phyloP scores from a whole-genome alignment of 805 yeast species.

The Myxozyma nipponensis region DNA sequence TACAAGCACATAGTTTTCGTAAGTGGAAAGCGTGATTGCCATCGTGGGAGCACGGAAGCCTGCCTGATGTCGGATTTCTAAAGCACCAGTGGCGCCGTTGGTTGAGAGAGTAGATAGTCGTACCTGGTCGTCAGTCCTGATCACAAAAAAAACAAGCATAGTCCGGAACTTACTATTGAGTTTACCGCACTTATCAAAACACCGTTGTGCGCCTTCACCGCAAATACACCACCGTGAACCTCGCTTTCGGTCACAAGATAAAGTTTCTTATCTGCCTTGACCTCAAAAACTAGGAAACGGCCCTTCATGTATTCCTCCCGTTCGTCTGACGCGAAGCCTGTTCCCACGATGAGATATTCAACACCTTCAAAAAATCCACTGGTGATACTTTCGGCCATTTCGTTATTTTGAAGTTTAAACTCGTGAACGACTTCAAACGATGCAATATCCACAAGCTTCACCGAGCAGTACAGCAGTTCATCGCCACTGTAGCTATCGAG shows the following conservation, averaged over 20 bases:
- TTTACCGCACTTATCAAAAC: slow-evolving; percentile 19
- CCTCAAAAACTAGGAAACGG: slow-evolving; percentile 21
- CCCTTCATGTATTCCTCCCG: slow-evolving; percentile 26
- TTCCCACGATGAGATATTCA: slow-evolving; percentile 27
- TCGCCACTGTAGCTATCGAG: slow-evolving; percentile 21
- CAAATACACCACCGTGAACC: slow-evolving; percentile 24
- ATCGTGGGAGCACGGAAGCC: slow-evolving; percentile 25
- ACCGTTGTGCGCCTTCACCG: slow-evolving; percentile 13
- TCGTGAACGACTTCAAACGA: slow-evolving; percentile 18
- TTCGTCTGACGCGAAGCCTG: slow-evolving; percentile 24
- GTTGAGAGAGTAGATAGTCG: slow-evolving; percentile 13
- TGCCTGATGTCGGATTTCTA: slow-evolving; percentile 14
- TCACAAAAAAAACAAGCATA: neutral
- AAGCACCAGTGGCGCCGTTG: slow-evolving; percentile 6
- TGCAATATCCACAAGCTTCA: slow-evolving; percentile 20
- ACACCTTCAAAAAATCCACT: slow-evolving; percentile 10
- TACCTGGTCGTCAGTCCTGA: slow-evolving; percentile 5
- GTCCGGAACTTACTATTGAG: slow-evolving; percentile 15
- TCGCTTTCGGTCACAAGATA: slow-evolving; percentile 8
- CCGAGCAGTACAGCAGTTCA: slow-evolving; percentile 20
- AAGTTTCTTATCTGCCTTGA: slow-evolving; percentile 14
- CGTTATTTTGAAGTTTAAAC: slow-evolving; percentile 19
- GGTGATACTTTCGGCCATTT: slow-evolving; percentile 26
- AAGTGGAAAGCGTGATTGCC: slow-evolving; percentile 20
- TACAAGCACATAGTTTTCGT: slow-evolving; percentile 14